Percentiles rank a stretch among this genome's conserved stretches.
phyloP scores from a whole-genome alignment of 139 green algal genomes.

The Medakamo hakoo region DNA sequence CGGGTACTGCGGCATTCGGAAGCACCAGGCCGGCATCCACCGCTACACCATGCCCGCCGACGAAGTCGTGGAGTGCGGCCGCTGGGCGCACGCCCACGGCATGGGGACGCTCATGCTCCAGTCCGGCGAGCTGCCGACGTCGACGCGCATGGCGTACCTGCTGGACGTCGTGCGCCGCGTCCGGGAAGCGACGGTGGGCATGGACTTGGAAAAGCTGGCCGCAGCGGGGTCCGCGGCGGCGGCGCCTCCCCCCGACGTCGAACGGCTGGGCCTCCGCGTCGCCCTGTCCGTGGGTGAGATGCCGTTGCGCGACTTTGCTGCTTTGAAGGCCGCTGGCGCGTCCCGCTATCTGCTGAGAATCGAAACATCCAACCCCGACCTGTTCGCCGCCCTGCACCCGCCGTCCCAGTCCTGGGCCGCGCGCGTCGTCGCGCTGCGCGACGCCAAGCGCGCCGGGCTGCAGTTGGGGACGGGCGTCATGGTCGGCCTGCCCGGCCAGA shows the following conservation, averaged over 20 bases:
- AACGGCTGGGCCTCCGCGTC: slow-evolving; percentile 31
- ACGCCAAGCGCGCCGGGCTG: slow-evolving; percentile 26
- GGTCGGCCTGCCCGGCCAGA: slow-evolving; percentile 50
- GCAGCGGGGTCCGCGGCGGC: slow-evolving; percentile 2
- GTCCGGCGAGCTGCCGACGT: slow-evolving; percentile 32
- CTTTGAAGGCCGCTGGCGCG: slow-evolving; percentile 16
- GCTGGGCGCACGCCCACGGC: slow-evolving; percentile 32
- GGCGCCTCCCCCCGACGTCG: too few species aligned
- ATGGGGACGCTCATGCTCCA: slow-evolving; percentile 53
- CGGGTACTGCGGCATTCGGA: slow-evolving; percentile 48
- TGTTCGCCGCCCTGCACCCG: slow-evolving; percentile 39
- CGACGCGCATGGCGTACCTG: slow-evolving; percentile 29
- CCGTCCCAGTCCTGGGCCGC: slow-evolving; percentile 23
- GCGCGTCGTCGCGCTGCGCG: slow-evolving; percentile 25
- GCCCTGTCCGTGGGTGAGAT: slow-evolving; percentile 41
- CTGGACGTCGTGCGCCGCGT: slow-evolving; percentile 15
- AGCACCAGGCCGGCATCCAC: slow-evolving; percentile 22
- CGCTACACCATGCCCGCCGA: slow-evolving; percentile 30
- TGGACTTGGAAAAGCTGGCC: slow-evolving; percentile 18
- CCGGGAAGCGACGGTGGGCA: slow-evolving; percentile 15
- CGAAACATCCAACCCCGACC: slow-evolving; percentile 41
- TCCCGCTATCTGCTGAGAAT: slow-evolving; percentile 49
- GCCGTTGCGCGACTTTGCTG: slow-evolving; percentile 7
- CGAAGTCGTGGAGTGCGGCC: slow-evolving; percentile 34
- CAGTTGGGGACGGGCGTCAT: slow-evolving; percentile 45